Evolutionary conservation across 352 stramenopile species (phyloP).

Genomic region (Pythium chondricola): DNA sequence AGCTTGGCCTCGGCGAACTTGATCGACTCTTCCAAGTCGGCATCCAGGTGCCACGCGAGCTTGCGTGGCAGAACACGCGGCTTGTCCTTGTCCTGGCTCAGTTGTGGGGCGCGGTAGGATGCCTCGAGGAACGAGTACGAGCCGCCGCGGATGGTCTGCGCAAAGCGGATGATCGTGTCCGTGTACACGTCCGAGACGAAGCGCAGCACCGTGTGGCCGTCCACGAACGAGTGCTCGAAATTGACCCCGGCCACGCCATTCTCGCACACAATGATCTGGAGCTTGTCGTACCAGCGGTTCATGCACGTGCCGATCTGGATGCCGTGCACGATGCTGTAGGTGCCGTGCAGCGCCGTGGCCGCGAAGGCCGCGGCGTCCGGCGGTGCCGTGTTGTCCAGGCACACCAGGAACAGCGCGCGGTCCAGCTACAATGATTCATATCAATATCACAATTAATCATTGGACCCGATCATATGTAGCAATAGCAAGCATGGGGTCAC

Average conservation of each 20-base stretch:
- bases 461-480: too few relatives aligned
- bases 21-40: constrained; percentile 85
- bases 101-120: constrained; percentile 62
- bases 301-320: constrained; percentile 88
- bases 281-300: constrained; percentile 98
- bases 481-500: too few relatives aligned
- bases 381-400: constrained; percentile 90
- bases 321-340: constrained; percentile 78
- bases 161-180: constrained; percentile 91
- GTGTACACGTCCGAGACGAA: constrained; percentile 89
- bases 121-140: constrained; percentile 72
- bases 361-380: constrained; percentile 68
- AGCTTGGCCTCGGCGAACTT: constrained; percentile 90
- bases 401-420: constrained; percentile 92
- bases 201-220: constrained; percentile 94
- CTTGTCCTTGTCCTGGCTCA: constrained; percentile 31
- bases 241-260: constrained; percentile 94
- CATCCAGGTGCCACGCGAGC: constrained; percentile 85
- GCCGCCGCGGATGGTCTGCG: constrained; percentile 88
- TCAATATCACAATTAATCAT: background rate
- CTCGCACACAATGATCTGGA: constrained; percentile 93
- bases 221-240: constrained; percentile 97
- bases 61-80: constrained; percentile 81
- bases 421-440: constrained; percentile 64
- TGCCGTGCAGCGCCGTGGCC: constrained; percentile 89